A percentile compares a stretch with the other conserved stretches of the same genome.
phyloP scores from a whole-genome alignment of 257 asterid species.

The Solanum clarkiae region DNA sequence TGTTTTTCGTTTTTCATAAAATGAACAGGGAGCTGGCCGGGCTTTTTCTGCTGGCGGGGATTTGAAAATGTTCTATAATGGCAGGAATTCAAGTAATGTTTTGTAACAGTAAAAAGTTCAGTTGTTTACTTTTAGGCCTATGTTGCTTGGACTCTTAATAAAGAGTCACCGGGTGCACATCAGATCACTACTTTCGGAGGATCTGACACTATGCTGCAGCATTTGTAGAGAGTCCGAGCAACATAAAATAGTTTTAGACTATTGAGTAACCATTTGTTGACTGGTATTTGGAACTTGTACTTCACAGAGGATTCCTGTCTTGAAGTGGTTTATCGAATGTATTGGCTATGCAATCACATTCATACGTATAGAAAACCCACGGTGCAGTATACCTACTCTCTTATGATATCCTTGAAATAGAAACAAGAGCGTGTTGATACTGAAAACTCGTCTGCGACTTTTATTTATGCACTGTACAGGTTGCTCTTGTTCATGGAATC shows the following conservation, averaged over 20 bases:
- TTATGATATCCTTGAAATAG: not conserved
- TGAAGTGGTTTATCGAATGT: conserved; percentile 87
- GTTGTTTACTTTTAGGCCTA: not conserved
- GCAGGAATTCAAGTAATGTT: conserved; percentile 52
- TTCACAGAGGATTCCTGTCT: conserved; percentile 59
- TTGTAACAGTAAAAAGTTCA: not conserved
- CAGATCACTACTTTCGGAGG: not conserved
- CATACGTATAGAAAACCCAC: conserved; percentile 70
- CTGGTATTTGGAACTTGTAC: conserved; percentile 5
- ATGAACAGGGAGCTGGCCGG: conserved; percentile 74
- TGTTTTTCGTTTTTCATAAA: conserved; percentile 1
- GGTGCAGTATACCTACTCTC: conserved; percentile 17
- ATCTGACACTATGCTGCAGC: not conserved
- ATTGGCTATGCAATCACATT: conserved; percentile 94
- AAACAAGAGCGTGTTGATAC: not conserved
- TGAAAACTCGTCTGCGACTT: not conserved
- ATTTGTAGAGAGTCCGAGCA: not conserved
- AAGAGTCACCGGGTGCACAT: not conserved
- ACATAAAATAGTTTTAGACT: not conserved
- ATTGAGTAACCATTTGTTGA: not conserved
- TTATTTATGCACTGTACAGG: conserved; percentile 16
- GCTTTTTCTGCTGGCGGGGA: conserved; percentile 98
- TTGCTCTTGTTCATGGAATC: conserved; percentile 87
- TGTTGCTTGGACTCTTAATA: not conserved
- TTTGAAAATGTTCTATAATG: conserved; percentile 75